A percentile compares a stretch with the other conserved stretches of the same genome.
Evolutionary conservation across 257 asterid species (phyloP).

Genomic region (Salvia miltiorrhiza): DNA sequence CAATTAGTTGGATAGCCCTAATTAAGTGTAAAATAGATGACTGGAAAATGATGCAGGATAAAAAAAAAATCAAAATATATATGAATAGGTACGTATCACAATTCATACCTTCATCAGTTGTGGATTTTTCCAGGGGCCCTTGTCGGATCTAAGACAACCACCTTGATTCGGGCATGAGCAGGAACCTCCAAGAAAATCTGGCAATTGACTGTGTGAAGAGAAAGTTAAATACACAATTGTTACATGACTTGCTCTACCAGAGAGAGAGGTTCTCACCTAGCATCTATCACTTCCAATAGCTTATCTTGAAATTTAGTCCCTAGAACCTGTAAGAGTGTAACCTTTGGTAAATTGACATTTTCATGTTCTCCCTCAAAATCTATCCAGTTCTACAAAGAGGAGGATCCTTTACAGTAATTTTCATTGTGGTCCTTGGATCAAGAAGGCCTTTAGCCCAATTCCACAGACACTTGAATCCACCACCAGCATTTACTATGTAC

Average conservation of each 20-base stretch:
- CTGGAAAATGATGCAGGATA: slow-evolving; percentile 18
- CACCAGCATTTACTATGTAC: slow-evolving; percentile 95
- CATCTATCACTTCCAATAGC: slow-evolving; percentile 73
- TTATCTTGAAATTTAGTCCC: slow-evolving; percentile 76
- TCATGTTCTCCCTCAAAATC: slow-evolving; percentile 15
- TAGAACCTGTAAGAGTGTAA: slow-evolving; percentile 61
- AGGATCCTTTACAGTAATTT: slow-evolving; percentile 65
- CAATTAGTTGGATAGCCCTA: slow-evolving; percentile 38
- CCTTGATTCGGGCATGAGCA: slow-evolving; percentile 81
- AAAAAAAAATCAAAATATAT: neutral
- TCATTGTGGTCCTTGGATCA: slow-evolving; percentile 84
- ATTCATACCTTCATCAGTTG: slow-evolving; percentile 76
- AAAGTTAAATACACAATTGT: slow-evolving; percentile 12
- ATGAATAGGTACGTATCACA: slow-evolving; percentile 8
- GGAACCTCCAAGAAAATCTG: slow-evolving; percentile 95
- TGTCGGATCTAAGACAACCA: slow-evolving; percentile 87
- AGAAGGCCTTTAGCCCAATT: slow-evolving; percentile 78
- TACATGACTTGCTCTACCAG: slow-evolving; percentile 1
- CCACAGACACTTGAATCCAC: slow-evolving; percentile 86
- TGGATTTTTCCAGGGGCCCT: slow-evolving; percentile 94
- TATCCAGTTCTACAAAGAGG: slow-evolving; percentile 8
- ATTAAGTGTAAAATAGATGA: slow-evolving; percentile 23
- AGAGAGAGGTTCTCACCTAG: slow-evolving; percentile 50
- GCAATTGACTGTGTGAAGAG: slow-evolving; percentile 73
- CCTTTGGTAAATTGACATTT: slow-evolving; percentile 17